Base-by-base conservation (phyloP, 345 rosid genomes). In the Bruguiera parviflora region DNA sequence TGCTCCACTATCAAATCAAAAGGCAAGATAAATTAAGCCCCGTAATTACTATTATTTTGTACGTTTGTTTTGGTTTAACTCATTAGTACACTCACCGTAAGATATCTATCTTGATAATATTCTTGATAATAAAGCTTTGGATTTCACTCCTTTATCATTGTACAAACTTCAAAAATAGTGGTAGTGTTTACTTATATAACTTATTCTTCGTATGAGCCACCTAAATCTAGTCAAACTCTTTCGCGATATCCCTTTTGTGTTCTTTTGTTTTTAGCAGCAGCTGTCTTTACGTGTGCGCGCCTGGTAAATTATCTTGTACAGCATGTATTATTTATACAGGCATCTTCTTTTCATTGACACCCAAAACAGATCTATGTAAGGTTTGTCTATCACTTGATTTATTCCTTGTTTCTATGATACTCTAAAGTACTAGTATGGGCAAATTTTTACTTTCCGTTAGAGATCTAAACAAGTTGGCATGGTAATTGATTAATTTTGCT, bases 161-260 rank as follows among this genome's bases (percentile, higher is more conserved):
- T 5, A 28, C 18, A 32, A 65, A 43, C 51, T 58, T 67, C 65
- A 33, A 65, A 16, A 5, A 37, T 24, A 39, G 57, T 60, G 20
- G 10, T 58, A 35, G 59, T 55, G 56, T 69, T 49, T 61, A 24
- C 62, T 24, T 56, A 57, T 10, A 52, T 5, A 58, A 76, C 78
- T 74, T 70, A 51, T 73, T 85, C 82, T 85, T 85, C 73, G 33
- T 62, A 77, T 77, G 83, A 77, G 53, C 78, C 68, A 85, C 84
- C 84, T 80, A 85, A 82, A 82, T 75, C 78, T 84, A 77, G 69
- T 76, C 78, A 71, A 78, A 74, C 80, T 18, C 70, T 63, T 63
- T 19, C 74, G 33, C 73, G 4, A 73, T 68, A 58, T 21, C 51
- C 64, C 61, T 73, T 68, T 37, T 43, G 11, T 43, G 11, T 63